A percentile compares a stretch with the other conserved stretches of the same genome.
These are phyloP conservation scores for Brassica nigra DNA, from an alignment of 345 rosid species.

Conservation along the genomic window DNA sequence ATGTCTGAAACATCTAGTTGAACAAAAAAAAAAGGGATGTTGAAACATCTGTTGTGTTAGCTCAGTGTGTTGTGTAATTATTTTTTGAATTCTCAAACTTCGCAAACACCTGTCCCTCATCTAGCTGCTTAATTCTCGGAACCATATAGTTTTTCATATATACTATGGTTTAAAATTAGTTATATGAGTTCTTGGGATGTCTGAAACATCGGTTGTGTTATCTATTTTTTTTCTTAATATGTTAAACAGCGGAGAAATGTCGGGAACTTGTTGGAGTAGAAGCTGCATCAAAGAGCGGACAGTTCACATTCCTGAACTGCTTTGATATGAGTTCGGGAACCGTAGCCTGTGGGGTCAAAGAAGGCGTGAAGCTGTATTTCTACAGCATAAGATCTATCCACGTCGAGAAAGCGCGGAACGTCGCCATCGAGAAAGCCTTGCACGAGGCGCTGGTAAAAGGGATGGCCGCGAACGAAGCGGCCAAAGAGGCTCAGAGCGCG, in stretches of 20 bases:
- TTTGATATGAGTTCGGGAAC: constrained; percentile 92
- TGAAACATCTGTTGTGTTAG: background rate
- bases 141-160: background rate
- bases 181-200: background rate
- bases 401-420: constrained; percentile 66
- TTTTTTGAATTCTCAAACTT: background rate
- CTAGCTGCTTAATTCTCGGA: background rate
- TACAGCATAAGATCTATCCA: constrained; percentile 78
- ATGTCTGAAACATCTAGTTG: no score
- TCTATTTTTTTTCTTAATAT: background rate
- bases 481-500: constrained; percentile 69
- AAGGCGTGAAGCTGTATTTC: constrained; percentile 85
- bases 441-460: constrained; percentile 67
- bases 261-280: constrained; percentile 78
- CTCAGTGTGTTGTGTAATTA: background rate
- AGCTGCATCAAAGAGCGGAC: constrained; percentile 84
- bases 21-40: no score
- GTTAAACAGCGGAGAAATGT: constrained; percentile 77
- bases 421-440: constrained; percentile 68
- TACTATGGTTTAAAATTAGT: background rate
- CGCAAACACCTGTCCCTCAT: background rate
- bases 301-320: constrained; percentile 81
- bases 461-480: constrained; percentile 63
- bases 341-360: constrained; percentile 77
- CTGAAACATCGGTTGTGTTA: constrained; percentile 10